Conservation (phyloP, 2,329 filamentous ascomycete genomes). For the Botrytis squamosa region DNA sequence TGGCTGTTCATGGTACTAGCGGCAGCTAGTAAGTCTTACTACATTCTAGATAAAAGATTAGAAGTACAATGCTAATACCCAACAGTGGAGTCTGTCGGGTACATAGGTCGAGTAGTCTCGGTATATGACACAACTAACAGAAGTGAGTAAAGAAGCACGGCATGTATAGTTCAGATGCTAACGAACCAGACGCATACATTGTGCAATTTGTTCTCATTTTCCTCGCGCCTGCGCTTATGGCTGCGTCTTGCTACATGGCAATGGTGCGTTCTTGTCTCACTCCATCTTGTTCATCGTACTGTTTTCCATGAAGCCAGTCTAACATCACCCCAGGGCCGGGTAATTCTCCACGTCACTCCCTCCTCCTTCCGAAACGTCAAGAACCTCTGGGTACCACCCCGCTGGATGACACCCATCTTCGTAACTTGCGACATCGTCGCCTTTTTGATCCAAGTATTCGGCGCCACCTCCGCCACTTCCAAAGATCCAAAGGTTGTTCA, state of each 20-base stretch:
- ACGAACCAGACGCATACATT: slow-evolving; percentile 33
- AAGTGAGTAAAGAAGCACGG: background rate
- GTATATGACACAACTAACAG: slow-evolving; percentile 1
- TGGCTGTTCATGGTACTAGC: slow-evolving; percentile 24
- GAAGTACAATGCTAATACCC: background rate
- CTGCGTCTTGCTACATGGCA: slow-evolving; percentile 51
- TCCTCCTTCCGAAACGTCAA: slow-evolving; percentile 39
- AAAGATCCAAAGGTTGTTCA: slow-evolving; percentile 43
- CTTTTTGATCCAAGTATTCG: slow-evolving; percentile 47
- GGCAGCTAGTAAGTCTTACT: slow-evolving; percentile 14
- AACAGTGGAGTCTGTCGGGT: slow-evolving; percentile 22
- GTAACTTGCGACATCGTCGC: slow-evolving; percentile 47
- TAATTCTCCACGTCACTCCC: slow-evolving; percentile 45
- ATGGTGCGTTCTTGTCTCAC: slow-evolving; percentile 33
- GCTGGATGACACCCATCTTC: slow-evolving; percentile 48
- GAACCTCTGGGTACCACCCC: slow-evolving; percentile 41
- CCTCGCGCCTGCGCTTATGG: slow-evolving; percentile 49
- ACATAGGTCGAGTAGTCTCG: slow-evolving; percentile 18
- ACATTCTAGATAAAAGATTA: background rate
- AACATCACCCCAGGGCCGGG: slow-evolving; percentile 38
- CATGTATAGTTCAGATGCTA: background rate
- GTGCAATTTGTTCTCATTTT: slow-evolving; percentile 44
- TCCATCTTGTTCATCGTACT: background rate
- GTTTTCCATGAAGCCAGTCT: slow-evolving; percentile 38
- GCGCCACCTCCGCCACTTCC: slow-evolving; percentile 45